Evolutionary conservation across 768 basidiomycete species (phyloP), one percentile per base, ranked within the genome.

Genomic region (Boletus rubescentipes): DNA sequence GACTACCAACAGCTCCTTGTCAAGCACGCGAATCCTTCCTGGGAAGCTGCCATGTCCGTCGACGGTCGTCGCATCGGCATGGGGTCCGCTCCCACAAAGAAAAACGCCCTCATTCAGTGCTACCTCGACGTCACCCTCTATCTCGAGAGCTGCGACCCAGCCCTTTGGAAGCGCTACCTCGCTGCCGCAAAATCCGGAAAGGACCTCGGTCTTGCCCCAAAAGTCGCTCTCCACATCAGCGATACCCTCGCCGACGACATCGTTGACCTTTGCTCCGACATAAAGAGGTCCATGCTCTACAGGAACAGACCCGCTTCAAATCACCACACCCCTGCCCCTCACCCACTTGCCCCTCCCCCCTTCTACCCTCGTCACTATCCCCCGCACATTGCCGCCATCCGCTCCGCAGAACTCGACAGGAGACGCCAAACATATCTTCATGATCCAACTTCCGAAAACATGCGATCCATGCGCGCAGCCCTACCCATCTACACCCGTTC

Each of bases 111-210:
- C 59, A 72, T 80, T 12, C 79, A 80, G 57, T 91, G 88, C 67
- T 96, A 89, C 68, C 80, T 97, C 43, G 95, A 98, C 67, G 93
- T 93, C 56, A 82, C 87, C 0, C 81, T 84, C 48, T 96, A 97
- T 68, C 81, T 98, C 53, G 89, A 95, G 67, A 78, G 75, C 51
- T 95, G 91, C 67, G 95, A 98, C 67, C 76, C 80, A 0, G 78
- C 77, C 1, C 78, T 98, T 23, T 98, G 95, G 95, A 74, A 78
- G 51, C 73, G 79, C 20, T 98, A 86, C 66, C 63, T 81, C 8
- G 70, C 75, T 51, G 84, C 84, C 11, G 77, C 78, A 34, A 82
- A 83, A 65, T 76, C 80, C 4, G 87, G 89, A 23, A 79, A 83
- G 46, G 83, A 86, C 57, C 78, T 91, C 23, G 87, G 86, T 15